These are phyloP conservation scores for Ophiostoma sp. DNA, from an alignment of 2,329 filamentous ascomycete genomes.

Conservation along the genomic window DNA sequence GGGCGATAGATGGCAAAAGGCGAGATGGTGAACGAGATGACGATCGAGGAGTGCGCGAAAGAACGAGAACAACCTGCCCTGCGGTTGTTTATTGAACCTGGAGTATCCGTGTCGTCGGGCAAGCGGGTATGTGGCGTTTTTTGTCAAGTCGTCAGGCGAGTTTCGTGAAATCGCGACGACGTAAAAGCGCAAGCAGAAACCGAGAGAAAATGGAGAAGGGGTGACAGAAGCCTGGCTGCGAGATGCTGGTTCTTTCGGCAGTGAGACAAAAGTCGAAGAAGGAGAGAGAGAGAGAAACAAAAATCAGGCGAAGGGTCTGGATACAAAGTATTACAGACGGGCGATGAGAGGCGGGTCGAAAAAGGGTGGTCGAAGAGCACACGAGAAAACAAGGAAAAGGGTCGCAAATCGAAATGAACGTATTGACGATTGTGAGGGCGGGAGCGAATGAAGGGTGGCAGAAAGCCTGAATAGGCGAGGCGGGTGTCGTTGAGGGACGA, in stretches of 20 bases:
- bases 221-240: not conserved
- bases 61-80: not conserved
- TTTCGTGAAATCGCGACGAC: not conserved
- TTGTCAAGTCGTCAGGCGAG: not conserved
- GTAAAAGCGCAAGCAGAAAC: not conserved
- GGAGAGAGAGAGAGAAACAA: not conserved
- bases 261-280: not conserved
- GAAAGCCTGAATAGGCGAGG: conserved; percentile 14
- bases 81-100: not conserved
- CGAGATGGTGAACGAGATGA: not conserved
- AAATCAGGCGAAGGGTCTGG: not conserved
- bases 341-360: not conserved
- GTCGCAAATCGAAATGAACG: conserved; percentile 9
- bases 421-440: not conserved
- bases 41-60: not conserved
- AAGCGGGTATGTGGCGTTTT: not conserved
- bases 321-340: not conserved
- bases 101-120: not conserved
- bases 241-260: conserved; percentile 1
- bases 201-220: not conserved
- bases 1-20: not conserved
- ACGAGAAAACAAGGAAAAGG: conserved; percentile 1
- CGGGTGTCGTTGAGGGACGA: not conserved
- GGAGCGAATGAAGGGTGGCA: conserved; percentile 11
- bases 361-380: not conserved